These are phyloP conservation scores for Acacia acuminata DNA, from an alignment of 306 rosid species.

Conservation along the genomic window DNA sequence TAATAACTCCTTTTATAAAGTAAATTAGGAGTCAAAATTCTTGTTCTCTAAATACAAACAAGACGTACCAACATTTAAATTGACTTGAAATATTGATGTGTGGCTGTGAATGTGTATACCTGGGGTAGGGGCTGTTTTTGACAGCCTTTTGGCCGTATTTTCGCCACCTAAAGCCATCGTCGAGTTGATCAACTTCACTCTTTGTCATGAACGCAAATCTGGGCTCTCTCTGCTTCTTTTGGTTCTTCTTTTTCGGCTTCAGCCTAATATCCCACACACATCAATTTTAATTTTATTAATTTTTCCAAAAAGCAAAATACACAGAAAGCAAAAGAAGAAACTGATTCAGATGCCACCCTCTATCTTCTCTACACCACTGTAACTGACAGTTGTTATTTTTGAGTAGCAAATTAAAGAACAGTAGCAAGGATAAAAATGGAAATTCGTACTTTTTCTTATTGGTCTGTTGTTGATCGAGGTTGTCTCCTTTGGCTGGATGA, in stretches of 20 bases:
- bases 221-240: conserved; percentile 66
- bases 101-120: conserved; percentile 39
- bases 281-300: neutral
- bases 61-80: neutral
- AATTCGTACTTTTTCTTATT: conserved; percentile 57
- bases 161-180: conserved; percentile 94
- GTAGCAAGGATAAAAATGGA: neutral
- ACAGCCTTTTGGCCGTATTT: conserved; percentile 98
- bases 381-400: neutral
- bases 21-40: neutral
- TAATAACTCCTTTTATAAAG: conserved; percentile 66
- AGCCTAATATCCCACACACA: conserved; percentile 42
- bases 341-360: neutral
- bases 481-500: conserved; percentile 21
- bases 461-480: conserved; percentile 53
- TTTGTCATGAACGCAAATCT: conserved; percentile 88
- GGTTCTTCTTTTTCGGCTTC: conserved; percentile 78
- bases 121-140: conserved; percentile 90
- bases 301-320: neutral
- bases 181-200: conserved; percentile 88
- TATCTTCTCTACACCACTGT: neutral
- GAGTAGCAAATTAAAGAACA: neutral
- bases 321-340: neutral
- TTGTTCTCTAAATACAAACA: neutral
- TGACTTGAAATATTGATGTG: neutral